Evolutionary conservation across 805 yeast genomes (phyloP), one percentile per base, ranked within the genome.

Genomic region (Saccharomycopsis javanensis): DNA sequence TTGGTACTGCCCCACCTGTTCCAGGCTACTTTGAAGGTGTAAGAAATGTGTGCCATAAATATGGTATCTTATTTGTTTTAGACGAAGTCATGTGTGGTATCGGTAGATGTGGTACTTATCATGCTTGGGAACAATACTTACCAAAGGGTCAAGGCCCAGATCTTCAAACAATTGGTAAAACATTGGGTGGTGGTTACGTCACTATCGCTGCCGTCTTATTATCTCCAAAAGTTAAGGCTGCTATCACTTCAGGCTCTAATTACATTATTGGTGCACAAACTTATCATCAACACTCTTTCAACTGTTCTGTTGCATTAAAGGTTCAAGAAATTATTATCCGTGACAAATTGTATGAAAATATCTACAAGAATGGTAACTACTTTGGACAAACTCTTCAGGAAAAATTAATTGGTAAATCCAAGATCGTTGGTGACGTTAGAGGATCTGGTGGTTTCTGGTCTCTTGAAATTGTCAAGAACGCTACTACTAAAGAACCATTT

Each of bases 21-120:
- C 72, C 72, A 60, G 79, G 79, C 20, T 77, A 77, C 64, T 68
- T 76, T 58, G 76, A 73, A 56, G 79, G 78, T 18, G 68, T 71
- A 57, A 68, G 75, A 57, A 73, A 70, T 37, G 67, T 79, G 53
- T 77, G 81, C 59, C 74, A 76, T 64, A 78, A 78, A 66, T 77
- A 78, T 64, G 81, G 78, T 52, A 75, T 75, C 23, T 66, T 78
- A 57, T 68, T 79, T 63, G 71, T 77, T 66, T 66, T 77, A 53
- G 83, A 79, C 64, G 82, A 79, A 67, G 78, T 79, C 50, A 78
- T 79, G 81, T 76, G 80, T 64, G 83, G 83, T 31, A 68, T 75
- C 57, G 83, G 82, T 27, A 71, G 82, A 62, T 71, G 75, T 65
- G 82, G 82, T 46, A 67, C 73, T 11, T 71, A 71, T 63, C 72